Evolutionary conservation across 106 monocot species (phyloP), one percentile per base, ranked within the genome.

Genomic region (Xerophyta viscosa): DNA sequence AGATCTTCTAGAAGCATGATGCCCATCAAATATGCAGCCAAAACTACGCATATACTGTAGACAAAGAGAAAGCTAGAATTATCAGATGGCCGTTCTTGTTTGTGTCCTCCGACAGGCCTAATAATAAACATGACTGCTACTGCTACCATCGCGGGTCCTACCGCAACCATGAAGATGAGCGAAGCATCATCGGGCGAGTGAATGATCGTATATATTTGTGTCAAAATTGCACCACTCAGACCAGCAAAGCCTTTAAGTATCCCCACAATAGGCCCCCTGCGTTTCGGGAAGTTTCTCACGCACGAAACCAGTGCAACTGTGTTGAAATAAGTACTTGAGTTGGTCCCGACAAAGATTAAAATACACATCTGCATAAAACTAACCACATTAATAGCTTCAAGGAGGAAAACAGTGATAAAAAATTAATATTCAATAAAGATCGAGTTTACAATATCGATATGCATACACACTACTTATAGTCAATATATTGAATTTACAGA

Each of bases 191-290:
- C 73, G 3, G 78, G 74, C 13, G 70, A 52, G 49, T 86, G 75
- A 5, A 92, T 51, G 54, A 82, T 51, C 3, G 82, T 62, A 49
- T 79, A 92, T 39, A 86, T 57, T 44, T 92, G 91, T 1, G 86
- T 92, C 24, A 92, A 58, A 7, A 92, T 92, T 29, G 91, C 91
- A 17, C 91, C 91, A 56, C 91, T 86, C 37, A 92, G 51, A 29
- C 91, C 91, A 5, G 86, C 82, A 64, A 86, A 92, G 22, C 91
- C 91, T 56, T 92, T 92, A 8, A 92, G 58, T 20, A 92, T 92
- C n/a, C 91, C 91, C 0, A 92, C 91, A 6, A 92, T 23, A 17
- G 91, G 91, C 25, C 91, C 91, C 44, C 91, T 62, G 62, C 24
- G 78, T 51, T 86, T 92, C 10, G 91, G 91, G 58, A 92, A 92